Conservation (phyloP, 495 filamentous ascomycete species). For the Talaromyces liani region DNA sequence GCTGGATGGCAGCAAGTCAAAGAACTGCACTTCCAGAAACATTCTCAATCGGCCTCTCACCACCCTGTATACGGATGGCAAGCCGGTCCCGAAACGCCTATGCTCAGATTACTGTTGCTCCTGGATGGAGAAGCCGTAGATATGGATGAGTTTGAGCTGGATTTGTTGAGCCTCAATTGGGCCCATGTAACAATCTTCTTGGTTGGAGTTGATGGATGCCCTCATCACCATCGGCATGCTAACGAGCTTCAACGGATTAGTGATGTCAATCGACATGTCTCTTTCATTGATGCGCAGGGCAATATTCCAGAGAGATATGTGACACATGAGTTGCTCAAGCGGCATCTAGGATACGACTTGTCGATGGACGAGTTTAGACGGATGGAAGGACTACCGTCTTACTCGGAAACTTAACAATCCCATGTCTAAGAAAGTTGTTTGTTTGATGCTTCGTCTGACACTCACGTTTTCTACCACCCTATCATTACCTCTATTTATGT, state of each 20-base stretch:
- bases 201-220: slow-evolving; percentile 41
- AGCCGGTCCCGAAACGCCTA: slow-evolving; percentile 38
- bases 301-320: slow-evolving; percentile 38
- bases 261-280: slow-evolving; percentile 38
- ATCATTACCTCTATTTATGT: too few relatives aligned
- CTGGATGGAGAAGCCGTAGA: slow-evolving; percentile 40
- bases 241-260: slow-evolving; percentile 40
- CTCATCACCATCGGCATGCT: slow-evolving; percentile 41
- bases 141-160: slow-evolving; percentile 45
- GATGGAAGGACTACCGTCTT: slow-evolving; percentile 5
- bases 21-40: slow-evolving; percentile 39
- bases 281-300: slow-evolving; percentile 43
- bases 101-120: slow-evolving; percentile 33
- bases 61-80: slow-evolving; percentile 44
- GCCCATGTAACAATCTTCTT: slow-evolving; percentile 43
- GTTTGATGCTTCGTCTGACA: not conserved
- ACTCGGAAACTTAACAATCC: not conserved
- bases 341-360: slow-evolving; percentile 39
- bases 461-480: too few relatives aligned
- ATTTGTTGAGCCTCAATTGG: slow-evolving; percentile 37
- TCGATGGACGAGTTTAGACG: slow-evolving; percentile 33
- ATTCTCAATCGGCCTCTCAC: slow-evolving; percentile 35
- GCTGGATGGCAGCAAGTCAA: slow-evolving; percentile 43
- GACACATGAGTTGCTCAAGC: slow-evolving; percentile 40
- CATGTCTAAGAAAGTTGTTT: not conserved